These are phyloP conservation scores for Sporothrix schenckii DNA, from an alignment of 2,329 filamentous ascomycete genomes.

Conservation along the genomic window DNA sequence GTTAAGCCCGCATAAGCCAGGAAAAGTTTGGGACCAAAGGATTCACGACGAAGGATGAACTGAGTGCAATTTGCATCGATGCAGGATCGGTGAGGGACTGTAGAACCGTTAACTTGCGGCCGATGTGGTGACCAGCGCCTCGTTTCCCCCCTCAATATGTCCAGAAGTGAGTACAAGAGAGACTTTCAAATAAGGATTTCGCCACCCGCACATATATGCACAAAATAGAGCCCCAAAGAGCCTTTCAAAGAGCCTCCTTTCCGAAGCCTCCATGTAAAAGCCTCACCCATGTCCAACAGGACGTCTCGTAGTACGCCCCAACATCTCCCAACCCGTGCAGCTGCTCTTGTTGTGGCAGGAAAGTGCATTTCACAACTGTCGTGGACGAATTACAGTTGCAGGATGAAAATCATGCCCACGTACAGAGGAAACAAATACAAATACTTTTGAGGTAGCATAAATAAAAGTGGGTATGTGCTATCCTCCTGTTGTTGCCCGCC, in stretches of 20 bases:
- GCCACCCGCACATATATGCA: conserved; percentile 1
- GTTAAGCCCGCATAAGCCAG: not conserved
- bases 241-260: conserved; percentile 9
- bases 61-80: not conserved
- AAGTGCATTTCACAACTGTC: not conserved
- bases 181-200: conserved; percentile 11
- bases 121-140: not conserved
- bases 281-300: conserved; percentile 1
- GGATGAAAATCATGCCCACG: conserved; percentile 15
- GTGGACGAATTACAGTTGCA: conserved; percentile 18
- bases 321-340: not conserved
- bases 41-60: not conserved
- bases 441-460: not conserved
- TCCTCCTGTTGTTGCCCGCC: not conserved
- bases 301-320: not conserved
- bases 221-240: not conserved
- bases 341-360: not conserved
- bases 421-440: not conserved
- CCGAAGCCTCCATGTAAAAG: not conserved
- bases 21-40: not conserved
- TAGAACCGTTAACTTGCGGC: not conserved
- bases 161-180: not conserved
- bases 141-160: not conserved
- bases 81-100: not conserved
- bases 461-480: not conserved